These are phyloP conservation scores for Coemansia pectinata DNA, from an alignment of 192 early-diverging fungal genomes.

Conservation along the genomic window DNA sequence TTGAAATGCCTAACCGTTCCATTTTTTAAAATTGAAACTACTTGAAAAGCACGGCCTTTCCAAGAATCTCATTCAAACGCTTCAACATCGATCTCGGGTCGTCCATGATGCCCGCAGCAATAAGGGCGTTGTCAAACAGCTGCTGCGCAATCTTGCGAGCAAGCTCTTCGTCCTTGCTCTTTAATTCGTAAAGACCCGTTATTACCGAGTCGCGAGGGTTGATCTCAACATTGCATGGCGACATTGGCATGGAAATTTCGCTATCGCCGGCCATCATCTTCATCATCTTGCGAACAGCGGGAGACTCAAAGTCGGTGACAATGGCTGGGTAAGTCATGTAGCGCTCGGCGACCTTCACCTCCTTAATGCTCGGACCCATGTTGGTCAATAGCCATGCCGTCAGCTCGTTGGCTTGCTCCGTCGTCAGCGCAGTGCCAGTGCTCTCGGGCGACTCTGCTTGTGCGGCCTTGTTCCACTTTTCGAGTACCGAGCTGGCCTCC, in stretches of 20 bases:
- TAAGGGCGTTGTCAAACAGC: slow-evolving; percentile 73
- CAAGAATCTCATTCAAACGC: slow-evolving; percentile 64
- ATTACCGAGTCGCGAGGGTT: slow-evolving; percentile 72
- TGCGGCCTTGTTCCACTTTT: slow-evolving; percentile 65
- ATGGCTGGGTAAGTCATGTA: slow-evolving; percentile 73
- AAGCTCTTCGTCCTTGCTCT: slow-evolving; percentile 59
- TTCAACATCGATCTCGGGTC: slow-evolving; percentile 77
- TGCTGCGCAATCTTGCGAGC: slow-evolving; percentile 71
- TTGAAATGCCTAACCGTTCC: too few relatives aligned
- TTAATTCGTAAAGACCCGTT: slow-evolving; percentile 63
- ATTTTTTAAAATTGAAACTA: too few relatives aligned
- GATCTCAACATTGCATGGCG: slow-evolving; percentile 73
- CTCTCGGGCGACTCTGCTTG: slow-evolving; percentile 49
- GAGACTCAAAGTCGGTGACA: slow-evolving; percentile 72
- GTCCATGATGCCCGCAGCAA: slow-evolving; percentile 75
- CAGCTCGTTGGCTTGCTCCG: slow-evolving; percentile 61
- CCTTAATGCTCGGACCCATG: slow-evolving; percentile 65
- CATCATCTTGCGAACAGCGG: slow-evolving; percentile 67
- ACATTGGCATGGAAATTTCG: slow-evolving; percentile 55
- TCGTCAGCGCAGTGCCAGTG: slow-evolving; percentile 49
- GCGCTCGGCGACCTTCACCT: slow-evolving; percentile 72
- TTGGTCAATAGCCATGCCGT: slow-evolving; percentile 62
- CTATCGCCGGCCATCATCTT: slow-evolving; percentile 54
- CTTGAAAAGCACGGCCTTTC: neutral
- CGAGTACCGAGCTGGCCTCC: slow-evolving; percentile 69